A percentile compares a stretch with the other conserved stretches of the same genome.
phyloP scores from a whole-genome alignment of 78 protist species.

The Dictyostelium firmibasis region DNA sequence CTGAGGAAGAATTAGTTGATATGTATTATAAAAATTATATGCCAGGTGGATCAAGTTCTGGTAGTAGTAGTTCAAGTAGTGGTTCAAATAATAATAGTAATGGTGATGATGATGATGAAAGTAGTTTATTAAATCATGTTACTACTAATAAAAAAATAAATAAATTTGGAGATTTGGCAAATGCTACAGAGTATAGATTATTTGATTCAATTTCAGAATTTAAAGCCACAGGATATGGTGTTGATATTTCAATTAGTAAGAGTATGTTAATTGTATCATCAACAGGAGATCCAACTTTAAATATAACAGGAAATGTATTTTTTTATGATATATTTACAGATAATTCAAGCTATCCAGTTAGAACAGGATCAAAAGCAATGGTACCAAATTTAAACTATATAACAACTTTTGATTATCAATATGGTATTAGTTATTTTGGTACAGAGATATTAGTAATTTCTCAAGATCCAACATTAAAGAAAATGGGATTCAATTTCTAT shows the following conservation, averaged over 20 bases:
- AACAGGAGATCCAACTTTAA: constrained; percentile 27
- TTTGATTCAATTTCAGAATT: not conserved
- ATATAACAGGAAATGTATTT: not conserved
- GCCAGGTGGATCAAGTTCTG: not conserved
- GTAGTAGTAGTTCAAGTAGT: not conserved
- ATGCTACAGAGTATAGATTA: not conserved
- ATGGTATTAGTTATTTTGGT: not conserved
- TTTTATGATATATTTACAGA: constrained; percentile 20
- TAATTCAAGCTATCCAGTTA: not conserved
- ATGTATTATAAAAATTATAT: not conserved
- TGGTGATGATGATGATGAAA: not conserved
- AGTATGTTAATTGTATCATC: constrained; percentile 27
- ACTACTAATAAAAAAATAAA: not conserved
- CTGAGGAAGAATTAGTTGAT: constrained; percentile 29
- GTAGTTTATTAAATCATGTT: not conserved
- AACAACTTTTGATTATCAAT: constrained; percentile 46
- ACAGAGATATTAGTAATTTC: constrained; percentile 25
- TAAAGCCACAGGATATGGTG: constrained; percentile 10
- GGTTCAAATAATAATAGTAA: not conserved
- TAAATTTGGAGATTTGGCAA: not conserved
- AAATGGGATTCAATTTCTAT: constrained; percentile 37
- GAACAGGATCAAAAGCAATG: not conserved
- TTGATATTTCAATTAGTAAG: not conserved
- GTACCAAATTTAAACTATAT: constrained; percentile 57
- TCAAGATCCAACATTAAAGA: not conserved